Percentiles rank a stretch among this genome's conserved stretches.
These are phyloP conservation scores for Solanum chiquidenum DNA, from an alignment of 257 asterid species.

Conservation along the genomic window DNA sequence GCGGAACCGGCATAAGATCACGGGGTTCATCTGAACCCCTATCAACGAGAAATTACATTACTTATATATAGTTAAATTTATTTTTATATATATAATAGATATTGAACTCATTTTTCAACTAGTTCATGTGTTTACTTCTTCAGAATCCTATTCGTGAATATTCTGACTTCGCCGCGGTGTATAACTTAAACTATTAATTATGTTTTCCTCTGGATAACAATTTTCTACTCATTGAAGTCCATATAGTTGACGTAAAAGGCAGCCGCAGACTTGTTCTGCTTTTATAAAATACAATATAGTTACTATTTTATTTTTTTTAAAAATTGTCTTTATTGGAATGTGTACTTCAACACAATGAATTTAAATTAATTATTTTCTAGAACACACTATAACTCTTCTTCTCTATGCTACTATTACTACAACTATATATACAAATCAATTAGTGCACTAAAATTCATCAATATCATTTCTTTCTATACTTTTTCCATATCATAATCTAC, in stretches of 20 bases:
- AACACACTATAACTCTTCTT: not conserved
- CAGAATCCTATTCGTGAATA: too few relatives aligned
- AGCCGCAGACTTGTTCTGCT: not conserved
- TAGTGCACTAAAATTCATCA: not conserved
- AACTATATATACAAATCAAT: not conserved
- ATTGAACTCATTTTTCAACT: too few relatives aligned
- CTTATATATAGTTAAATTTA: too few relatives aligned
- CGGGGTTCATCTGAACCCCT: too few relatives aligned
- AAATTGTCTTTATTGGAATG: not conserved
- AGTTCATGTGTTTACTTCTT: accelerated
- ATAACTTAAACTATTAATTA: too few relatives aligned
- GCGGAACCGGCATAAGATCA: accelerated
- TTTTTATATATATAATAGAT: accelerated
- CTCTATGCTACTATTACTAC: not conserved
- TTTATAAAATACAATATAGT: not conserved
- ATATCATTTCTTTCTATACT: not conserved
- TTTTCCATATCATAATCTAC: not conserved
- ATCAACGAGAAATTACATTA: too few relatives aligned
- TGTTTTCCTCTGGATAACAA: not conserved
- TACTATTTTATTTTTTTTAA: not conserved
- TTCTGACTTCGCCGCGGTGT: accelerated
- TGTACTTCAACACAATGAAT: not conserved
- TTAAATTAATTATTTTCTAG: not conserved
- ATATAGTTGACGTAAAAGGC: not conserved
- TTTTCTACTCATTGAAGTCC: not conserved